Conservation (phyloP, 176 grass and related monocot species). For the Metroxylon sagu region DNA sequence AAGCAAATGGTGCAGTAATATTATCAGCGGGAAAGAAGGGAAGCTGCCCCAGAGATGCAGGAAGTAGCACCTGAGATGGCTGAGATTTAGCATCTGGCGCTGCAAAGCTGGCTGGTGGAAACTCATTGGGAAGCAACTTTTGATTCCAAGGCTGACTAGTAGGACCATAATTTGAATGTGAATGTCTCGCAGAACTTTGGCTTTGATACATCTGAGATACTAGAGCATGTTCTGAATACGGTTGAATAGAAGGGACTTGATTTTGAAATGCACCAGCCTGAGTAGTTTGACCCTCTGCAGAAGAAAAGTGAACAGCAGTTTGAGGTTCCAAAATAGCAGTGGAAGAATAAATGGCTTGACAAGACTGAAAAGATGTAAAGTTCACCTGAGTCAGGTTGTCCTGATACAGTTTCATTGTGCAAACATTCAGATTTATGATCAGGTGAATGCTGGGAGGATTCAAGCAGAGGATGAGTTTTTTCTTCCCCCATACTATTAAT, state of each 20-base stretch:
- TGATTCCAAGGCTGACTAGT: neutral
- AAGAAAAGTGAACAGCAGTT: slow-evolving; percentile 1
- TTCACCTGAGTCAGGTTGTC: slow-evolving; percentile 5
- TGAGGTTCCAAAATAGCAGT: slow-evolving; percentile 20
- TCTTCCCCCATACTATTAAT: slow-evolving; percentile 1
- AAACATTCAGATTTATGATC: neutral
- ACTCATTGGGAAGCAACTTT: no score
- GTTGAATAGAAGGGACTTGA: neutral
- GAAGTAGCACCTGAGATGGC: neutral
- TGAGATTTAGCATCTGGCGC: neutral
- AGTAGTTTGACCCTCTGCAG: no score
- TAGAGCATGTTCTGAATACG: slow-evolving; percentile 9
- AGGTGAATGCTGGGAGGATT: neutral
- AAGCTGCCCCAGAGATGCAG: neutral
- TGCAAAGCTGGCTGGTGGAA: neutral
- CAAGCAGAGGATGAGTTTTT: neutral
- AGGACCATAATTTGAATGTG: neutral
- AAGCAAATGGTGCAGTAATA: slow-evolving; percentile 3
- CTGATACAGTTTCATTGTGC: slow-evolving; percentile 11
- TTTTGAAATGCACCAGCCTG: slow-evolving; percentile 2
- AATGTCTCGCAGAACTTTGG: slow-evolving; percentile 6
- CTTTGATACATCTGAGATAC: neutral
- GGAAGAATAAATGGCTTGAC: slow-evolving; percentile 10
- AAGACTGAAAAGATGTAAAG: slow-evolving; percentile 8
- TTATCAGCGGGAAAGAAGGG: neutral